These are phyloP conservation scores for Cystobasidium slooffiae DNA, from an alignment of 1,284 basidiomycete species.

Conservation along the genomic window DNA sequence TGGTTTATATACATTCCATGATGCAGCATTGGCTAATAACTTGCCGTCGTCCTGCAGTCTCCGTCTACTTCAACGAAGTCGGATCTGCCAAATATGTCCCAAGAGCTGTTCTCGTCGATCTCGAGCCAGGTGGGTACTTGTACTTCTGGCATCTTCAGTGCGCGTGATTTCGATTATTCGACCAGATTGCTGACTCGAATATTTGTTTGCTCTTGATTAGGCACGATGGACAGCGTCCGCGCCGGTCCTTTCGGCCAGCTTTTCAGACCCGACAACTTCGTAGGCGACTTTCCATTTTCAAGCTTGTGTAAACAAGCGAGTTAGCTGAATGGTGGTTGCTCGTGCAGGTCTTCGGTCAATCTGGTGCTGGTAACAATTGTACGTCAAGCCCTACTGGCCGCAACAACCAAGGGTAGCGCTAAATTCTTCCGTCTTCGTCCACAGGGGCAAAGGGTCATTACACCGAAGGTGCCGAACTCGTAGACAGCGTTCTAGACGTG, in stretches of 20 bases:
- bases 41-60: conserved; percentile 13
- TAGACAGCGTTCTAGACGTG: conserved; percentile 77
- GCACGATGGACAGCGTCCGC: conserved; percentile 68
- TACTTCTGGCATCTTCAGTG: not conserved
- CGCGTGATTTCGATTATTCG: not conserved
- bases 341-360: conserved; percentile 67
- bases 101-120: conserved; percentile 49
- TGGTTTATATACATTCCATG: conserved; percentile 85
- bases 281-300: not conserved
- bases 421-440: not conserved
- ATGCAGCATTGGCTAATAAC: not conserved
- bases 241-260: conserved; percentile 72
- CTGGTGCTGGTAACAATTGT: conserved; percentile 74
- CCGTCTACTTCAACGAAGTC: conserved; percentile 34
- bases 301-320: not conserved
- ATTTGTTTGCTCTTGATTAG: too few species aligned
- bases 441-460: conserved; percentile 72
- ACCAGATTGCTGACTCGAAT: too few species aligned
- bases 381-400: not conserved
- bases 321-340: conserved; percentile 54
- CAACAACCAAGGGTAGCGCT: not conserved
- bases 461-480: conserved; percentile 78
- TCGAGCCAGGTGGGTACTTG: conserved; percentile 73
- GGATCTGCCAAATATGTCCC: conserved; percentile 66
- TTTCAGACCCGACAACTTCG: conserved; percentile 84